Evolutionary conservation across 768 basidiomycete genomes (phyloP).

Genomic region (Rhodosporidiobolus odoratus): DNA sequence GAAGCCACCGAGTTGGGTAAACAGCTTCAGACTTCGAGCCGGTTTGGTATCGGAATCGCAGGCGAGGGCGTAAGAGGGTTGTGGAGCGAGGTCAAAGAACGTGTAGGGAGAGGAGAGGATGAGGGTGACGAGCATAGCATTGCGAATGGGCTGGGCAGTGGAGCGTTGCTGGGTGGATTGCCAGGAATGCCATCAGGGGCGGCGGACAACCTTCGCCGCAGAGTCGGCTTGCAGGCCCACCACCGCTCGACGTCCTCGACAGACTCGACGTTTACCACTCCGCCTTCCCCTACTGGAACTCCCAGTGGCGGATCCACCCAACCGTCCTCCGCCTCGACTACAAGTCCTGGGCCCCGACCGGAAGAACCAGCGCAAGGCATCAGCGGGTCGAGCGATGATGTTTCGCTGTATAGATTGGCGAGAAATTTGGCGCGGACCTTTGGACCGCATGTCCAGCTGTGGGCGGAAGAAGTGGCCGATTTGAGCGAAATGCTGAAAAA

Average conservation of each 20-base stretch:
- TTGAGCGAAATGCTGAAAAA: constrained; percentile 24
- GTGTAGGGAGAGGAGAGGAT: not conserved
- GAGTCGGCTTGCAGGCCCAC: too few relatives aligned
- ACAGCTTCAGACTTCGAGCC: constrained; percentile 7
- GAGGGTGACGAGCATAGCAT: not conserved
- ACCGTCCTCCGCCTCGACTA: not conserved
- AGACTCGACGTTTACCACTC: too few relatives aligned
- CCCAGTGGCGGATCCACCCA: not conserved
- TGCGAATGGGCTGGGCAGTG: not conserved
- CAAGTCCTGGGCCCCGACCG: not conserved
- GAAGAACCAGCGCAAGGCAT: not conserved
- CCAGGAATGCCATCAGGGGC: not conserved
- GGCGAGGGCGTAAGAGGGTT: constrained; percentile 17
- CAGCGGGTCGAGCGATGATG: not conserved
- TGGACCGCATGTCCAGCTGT: constrained; percentile 12
- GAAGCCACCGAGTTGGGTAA: constrained; percentile 19
- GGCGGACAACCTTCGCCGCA: too few relatives aligned
- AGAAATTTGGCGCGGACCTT: not conserved
- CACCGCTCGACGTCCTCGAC: not conserved
- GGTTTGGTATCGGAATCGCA: constrained; percentile 8
- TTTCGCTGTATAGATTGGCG: constrained; percentile 13
- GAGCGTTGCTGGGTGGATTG: constrained; percentile 5
- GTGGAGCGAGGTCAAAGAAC: constrained; percentile 7
- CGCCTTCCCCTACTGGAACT: not conserved
- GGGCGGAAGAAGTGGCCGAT: not conserved